Evolutionary conservation across 2,329 filamentous ascomycete species (phyloP), one percentile per base, ranked within the genome.

Genomic region (Calonectria crousiana): DNA sequence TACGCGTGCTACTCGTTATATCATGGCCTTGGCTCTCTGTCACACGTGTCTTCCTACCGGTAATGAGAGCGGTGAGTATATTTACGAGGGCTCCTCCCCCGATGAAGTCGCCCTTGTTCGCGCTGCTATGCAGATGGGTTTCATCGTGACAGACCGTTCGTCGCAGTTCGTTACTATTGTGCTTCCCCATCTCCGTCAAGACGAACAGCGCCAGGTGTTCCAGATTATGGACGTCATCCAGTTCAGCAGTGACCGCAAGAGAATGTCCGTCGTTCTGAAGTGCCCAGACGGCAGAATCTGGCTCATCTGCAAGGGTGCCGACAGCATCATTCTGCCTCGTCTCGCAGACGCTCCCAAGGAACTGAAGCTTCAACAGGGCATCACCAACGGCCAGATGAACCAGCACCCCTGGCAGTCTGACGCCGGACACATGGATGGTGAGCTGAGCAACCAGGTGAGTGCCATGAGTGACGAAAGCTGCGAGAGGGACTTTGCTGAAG

Each of bases 31-130:
- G 80, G 95, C 96, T 0, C 87, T 98, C 1, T 98, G 96, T 78
- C 96, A 98, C 82, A 98, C 95, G 0, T 98, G 95, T 82, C 87
- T 98, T 28, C 96, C 96, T 0, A 96, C 98, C 82, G 87, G 92
- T 52, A 91, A 82, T n/a, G 89, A 83, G 11, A 89, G 93, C 78
- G 95, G 93, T 4, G 87, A 91, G 49, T 89, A 94, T n/a, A 90
- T 93, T 9, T 98, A 95, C 80, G 96, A 98, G 84, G 95, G 96
- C 16, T 94, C 95, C 0, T 98, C 95, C 0, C 96, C 96, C 0
- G 96, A 98, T 82, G 96, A 98, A 82, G 86, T 98, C 65, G 96
- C 96, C 10, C 89, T 98, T 34, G 95, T 98, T 0, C 89, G 91
- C 78, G 96, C 95, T 16, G 95, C 96, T 0, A 92, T 95, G 80